phyloP scores from a whole-genome alignment of 306 rosid genomes.

The Rosa lucieae region DNA sequence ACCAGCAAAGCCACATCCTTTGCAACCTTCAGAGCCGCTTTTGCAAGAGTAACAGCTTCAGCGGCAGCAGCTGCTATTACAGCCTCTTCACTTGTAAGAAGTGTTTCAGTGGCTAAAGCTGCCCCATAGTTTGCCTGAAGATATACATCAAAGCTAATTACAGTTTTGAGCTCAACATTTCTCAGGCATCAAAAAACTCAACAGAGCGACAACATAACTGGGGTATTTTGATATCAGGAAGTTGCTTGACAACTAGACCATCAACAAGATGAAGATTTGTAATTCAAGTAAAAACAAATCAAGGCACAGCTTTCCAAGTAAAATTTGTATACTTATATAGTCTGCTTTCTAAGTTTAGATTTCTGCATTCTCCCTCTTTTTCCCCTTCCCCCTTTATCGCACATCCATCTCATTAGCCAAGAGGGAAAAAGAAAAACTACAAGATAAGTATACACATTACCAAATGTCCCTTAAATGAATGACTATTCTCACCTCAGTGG shows the following conservation, averaged over 20 bases:
- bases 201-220: neutral
- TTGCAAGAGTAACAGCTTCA: conserved; percentile 91
- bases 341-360: neutral
- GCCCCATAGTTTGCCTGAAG: conserved; percentile 57
- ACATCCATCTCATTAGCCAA: too few relatives aligned
- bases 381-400: neutral
- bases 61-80: conserved; percentile 86
- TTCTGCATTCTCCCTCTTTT: neutral
- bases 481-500: conserved; percentile 41
- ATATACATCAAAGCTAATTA: conserved; percentile 28
- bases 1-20: conserved; percentile 65
- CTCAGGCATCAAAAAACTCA: neutral
- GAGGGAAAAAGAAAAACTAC: too few relatives aligned
- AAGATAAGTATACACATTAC: neutral
- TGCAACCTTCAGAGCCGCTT: conserved; percentile 84
- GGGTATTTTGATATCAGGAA: conserved; percentile 20
- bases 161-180: conserved; percentile 7
- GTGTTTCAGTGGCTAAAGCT: conserved; percentile 65
- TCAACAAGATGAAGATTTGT: neutral
- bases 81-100: conserved; percentile 79
- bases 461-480: neutral
- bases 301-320: neutral
- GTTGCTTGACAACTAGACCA: neutral
- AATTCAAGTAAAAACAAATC: neutral
- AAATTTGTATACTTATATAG: neutral